Conservation (phyloP, 441 rosid species). For the Brassica hybrid region DNA sequence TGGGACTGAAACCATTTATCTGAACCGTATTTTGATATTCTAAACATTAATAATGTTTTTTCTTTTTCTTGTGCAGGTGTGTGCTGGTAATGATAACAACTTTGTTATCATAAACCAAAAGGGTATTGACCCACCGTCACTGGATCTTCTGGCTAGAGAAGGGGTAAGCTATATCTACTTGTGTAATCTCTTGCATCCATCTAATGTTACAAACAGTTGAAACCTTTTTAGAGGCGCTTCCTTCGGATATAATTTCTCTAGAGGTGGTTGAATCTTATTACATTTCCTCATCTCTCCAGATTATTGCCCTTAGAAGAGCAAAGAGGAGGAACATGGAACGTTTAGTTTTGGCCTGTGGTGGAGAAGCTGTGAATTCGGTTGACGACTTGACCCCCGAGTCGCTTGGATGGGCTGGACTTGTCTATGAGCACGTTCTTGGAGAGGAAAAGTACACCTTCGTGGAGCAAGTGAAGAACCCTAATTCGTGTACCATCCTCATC, state of each 20-base stretch:
- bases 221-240: not conserved
- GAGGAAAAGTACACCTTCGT: conserved; percentile 25
- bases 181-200: not conserved
- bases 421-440: conserved; percentile 26
- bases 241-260: not conserved
- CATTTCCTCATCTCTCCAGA: conserved; percentile 2
- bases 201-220: not conserved
- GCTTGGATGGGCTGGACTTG: conserved; percentile 27
- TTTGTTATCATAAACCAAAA: conserved; percentile 24
- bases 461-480: conserved; percentile 26
- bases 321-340: conserved; percentile 30
- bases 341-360: conserved; percentile 27
- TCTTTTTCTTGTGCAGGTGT: conserved; percentile 18
- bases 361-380: conserved; percentile 23
- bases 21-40: not conserved
- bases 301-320: conserved; percentile 27
- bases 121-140: conserved; percentile 24
- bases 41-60: not conserved
- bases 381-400: conserved; percentile 24
- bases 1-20: conserved; percentile 30
- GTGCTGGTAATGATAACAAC: conserved; percentile 23
- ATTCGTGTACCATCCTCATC: conserved; percentile 26
- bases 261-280: not conserved
- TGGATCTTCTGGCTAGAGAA: conserved; percentile 28
- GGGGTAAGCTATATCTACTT: conserved; percentile 7